Conservation (phyloP, 2,329 filamentous ascomycete species). For the Albophoma yamanashiensis region DNA sequence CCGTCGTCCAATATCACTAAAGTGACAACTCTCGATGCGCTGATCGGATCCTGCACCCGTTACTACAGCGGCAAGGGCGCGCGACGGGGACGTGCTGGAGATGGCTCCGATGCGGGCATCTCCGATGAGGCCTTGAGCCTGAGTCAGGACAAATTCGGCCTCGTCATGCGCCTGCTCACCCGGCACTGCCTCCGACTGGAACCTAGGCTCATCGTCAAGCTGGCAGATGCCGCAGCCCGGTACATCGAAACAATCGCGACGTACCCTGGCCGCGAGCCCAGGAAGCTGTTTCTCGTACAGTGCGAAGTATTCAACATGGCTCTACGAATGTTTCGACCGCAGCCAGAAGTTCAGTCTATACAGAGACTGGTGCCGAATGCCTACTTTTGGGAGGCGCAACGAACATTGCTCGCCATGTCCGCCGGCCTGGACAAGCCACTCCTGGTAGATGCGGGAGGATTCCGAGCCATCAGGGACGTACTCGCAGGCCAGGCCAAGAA, state of each 20-base stretch:
- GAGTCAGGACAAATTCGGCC: constrained; percentile 11
- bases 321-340: constrained; percentile 15
- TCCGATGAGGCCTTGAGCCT: constrained; percentile 5
- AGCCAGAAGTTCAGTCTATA: constrained; percentile 11
- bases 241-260: constrained; percentile 14
- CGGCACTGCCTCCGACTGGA: constrained; percentile 21
- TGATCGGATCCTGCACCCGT: constrained; percentile 15
- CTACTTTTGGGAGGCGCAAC: constrained; percentile 45
- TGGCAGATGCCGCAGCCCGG: constrained; percentile 15
- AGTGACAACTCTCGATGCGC: constrained; percentile 10
- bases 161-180: constrained; percentile 14
- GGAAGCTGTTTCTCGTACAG: constrained; percentile 14
- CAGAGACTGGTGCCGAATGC: constrained; percentile 15
- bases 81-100: not conserved
- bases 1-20: constrained; percentile 12
- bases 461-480: constrained; percentile 42
- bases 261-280: constrained; percentile 1
- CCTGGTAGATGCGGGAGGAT: constrained; percentile 38
- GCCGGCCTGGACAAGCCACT: constrained; percentile 35
- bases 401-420: constrained; percentile 40
- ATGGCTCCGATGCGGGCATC: no score
- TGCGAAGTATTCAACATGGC: constrained; percentile 21
- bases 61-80: constrained; percentile 4
- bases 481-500: constrained; percentile 44
- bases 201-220: constrained; percentile 18